Evolutionary conservation across 306 rosid species (phyloP), one percentile per base, ranked within the genome.

Genomic region (Hylodesmum podocarpum): DNA sequence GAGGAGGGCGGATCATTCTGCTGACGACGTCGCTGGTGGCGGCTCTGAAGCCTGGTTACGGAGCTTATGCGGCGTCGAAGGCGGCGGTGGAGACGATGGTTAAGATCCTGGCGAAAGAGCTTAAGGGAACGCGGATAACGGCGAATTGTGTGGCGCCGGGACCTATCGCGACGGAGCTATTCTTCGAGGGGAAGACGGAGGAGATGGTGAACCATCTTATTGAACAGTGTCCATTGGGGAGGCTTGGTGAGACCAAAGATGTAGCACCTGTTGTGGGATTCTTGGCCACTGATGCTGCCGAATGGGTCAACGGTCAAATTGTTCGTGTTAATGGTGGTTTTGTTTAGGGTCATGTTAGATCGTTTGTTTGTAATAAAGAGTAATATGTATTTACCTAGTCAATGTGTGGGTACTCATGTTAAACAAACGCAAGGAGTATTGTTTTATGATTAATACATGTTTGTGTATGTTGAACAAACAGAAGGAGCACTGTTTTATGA

Each of bases 81-180:
- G 89, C 93, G 4, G 89, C 91, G 1, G 91, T 89, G 39, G 93
- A 89, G 87, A 57, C 89, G 1, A 85, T 89, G 89, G 18, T 51
- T 4, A 87, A 79, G 79, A 79, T 78, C 2, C n/a, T 84, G 18
- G 93, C 93, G 2, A 89, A 89, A 83, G 93, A 89, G 71, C 76
- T 89, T 2, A 87, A 70, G 59, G 93, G 91, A 11, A 85, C 78
- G 5, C 55, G 75, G 10, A 81, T 87, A 1, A 85, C 93, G 4
- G 91, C 83, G 3, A 89, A 89, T 12, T 89, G 91, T 43, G 85
- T 87, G 27, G 91, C 93, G 8, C 93, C 93, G 0, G 93, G 89
- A 16, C 88, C 93, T 0, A 63, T 79, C 0, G 91, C 85, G n/a
- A 87, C 86, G 6, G 89, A 87, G 1, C 4, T 85, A 69, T 89